Evolutionary conservation across 441 rosid genomes (phyloP), one percentile per base, ranked within the genome.

Genomic region (Raphanus hybrid): DNA sequence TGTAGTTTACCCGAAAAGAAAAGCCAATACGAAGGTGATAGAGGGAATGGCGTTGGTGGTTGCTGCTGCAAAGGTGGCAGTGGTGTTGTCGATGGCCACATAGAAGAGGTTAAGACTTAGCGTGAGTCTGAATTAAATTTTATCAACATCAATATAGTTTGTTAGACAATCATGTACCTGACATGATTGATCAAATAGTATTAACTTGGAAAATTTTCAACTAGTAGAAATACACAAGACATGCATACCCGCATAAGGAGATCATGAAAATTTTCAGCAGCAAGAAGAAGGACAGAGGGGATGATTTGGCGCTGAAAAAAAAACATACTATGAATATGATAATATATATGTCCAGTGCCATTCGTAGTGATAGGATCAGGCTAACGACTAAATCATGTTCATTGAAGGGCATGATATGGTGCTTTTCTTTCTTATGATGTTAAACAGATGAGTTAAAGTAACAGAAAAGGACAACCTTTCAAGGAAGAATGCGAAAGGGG

Each of bases 41-140:
- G 88, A 91, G 27, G 98, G 98, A 60, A 93, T 82, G 12, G 86
- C 82, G 82, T 90, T 93, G 64, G 96, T 88, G 60, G 90, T 80
- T 59, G 96, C 98, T 63, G 98, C 92, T 8, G 98, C 98, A 75
- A 91, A 88, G 37, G 97, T 91, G 61, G 98, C 97, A 5, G 96
- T 84, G 1, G 91, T 91, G 71, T 86, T 77, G 66, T 85, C 82
- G 73, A 93, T 88, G 52, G 97, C 97, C 14, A 86, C 77, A 61
- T 75, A 84, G 81, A 77, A 93, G 59, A 92, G 89, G 77, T 93
- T 92, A 39, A 89, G 81, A 82, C 93, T 87, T 64, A 86, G 2
- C 3, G 97, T 86, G 14, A 93, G 88, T 80, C 97, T 93, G 89
- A 0, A 3, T 34, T 48, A 54, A 9, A 9, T 18, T 18, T 8